phyloP scores from a whole-genome alignment of 495 filamentous ascomycete genomes.

The Trichoderma gamsii region DNA sequence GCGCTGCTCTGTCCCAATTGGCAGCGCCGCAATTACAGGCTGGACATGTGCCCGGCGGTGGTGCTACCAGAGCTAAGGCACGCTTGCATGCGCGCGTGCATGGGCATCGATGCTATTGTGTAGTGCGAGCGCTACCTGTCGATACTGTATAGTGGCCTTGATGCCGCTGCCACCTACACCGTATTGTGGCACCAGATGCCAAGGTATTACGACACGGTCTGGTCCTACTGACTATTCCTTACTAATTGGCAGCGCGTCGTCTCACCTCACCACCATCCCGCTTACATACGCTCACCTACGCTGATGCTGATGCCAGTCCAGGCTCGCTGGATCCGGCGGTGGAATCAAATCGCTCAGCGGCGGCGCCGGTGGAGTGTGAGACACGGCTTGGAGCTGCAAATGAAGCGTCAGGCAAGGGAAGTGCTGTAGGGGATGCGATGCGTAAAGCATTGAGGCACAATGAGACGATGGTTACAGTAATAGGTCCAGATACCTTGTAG shows the following conservation, averaged over 20 bases:
- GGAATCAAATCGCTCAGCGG: constrained; percentile 5
- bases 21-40: not conserved
- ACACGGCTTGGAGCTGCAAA: not conserved
- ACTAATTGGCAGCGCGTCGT: not conserved
- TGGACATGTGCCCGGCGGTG: not conserved
- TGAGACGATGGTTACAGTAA: too few relatives aligned
- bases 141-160: not conserved
- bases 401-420: not conserved
- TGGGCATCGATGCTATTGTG: not conserved
- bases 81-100: not conserved
- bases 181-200: too few relatives aligned
- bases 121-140: not conserved
- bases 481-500: too few relatives aligned
- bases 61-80: not conserved
- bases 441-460: not conserved
- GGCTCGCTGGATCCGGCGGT: not conserved
- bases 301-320: not conserved
- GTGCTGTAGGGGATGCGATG: not conserved
- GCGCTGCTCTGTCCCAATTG: not conserved
- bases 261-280: not conserved
- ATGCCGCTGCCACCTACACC: too few relatives aligned
- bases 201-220: too few relatives aligned
- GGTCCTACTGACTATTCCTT: too few relatives aligned
- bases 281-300: not conserved
- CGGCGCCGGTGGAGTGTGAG: not conserved